Percentiles rank a stretch among this genome's conserved stretches.
Evolutionary conservation across 2,329 filamentous ascomycete genomes (phyloP).

Genomic region (Chaetomium globosum): DNA sequence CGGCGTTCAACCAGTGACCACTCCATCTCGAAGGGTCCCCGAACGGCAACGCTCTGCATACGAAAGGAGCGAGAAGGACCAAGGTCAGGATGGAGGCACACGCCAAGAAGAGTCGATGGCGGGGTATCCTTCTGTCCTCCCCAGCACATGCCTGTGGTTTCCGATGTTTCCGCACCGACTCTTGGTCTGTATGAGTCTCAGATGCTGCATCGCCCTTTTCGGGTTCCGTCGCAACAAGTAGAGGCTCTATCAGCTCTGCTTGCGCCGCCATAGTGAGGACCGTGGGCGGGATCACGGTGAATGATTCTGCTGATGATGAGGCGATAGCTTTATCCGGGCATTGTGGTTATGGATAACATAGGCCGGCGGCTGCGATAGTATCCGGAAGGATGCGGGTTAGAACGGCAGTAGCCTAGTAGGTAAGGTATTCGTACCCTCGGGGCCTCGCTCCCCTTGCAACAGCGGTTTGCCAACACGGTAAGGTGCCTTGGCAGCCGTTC

Average conservation of each 20-base stretch:
- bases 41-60: background rate
- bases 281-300: background rate
- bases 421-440: background rate
- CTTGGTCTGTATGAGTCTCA: background rate
- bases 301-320: background rate
- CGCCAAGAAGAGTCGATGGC: background rate
- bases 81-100: background rate
- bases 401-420: background rate
- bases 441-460: background rate
- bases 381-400: background rate
- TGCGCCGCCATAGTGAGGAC: background rate
- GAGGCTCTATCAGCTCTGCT: background rate
- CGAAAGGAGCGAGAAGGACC: background rate
- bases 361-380: background rate
- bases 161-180: background rate
- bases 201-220: constrained; percentile 2
- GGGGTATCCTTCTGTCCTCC: background rate
- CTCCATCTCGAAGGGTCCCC: constrained; percentile 3
- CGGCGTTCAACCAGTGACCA: background rate
- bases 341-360: background rate
- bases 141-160: background rate
- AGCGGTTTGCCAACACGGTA: background rate
- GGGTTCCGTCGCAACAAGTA: background rate
- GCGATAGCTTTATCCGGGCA: background rate
- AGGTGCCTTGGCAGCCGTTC: constrained; percentile 23